Conservation (phyloP, 352 stramenopile genomes). For the Phytophthora boehmeriae region DNA sequence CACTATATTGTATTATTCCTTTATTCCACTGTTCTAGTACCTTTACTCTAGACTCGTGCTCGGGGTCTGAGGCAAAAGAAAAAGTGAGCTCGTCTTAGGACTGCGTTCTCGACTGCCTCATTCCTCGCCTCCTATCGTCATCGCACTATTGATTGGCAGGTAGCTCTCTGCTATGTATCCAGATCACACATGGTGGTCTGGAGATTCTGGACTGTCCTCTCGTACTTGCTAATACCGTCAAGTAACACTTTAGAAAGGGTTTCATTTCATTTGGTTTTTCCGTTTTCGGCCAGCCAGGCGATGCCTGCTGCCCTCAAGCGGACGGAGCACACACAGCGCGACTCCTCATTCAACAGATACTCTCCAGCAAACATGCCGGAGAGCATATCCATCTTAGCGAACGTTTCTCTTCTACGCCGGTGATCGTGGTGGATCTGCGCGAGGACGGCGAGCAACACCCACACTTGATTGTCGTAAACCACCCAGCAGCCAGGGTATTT, state of each 20-base stretch:
- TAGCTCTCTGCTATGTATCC: not conserved
- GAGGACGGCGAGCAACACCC: too few species aligned
- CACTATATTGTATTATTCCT: too few species aligned
- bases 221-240: not conserved
- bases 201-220: too few species aligned
- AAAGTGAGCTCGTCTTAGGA: constrained; percentile 16
- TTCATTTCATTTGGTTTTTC: not conserved
- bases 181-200: not conserved
- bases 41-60: constrained; percentile 9
- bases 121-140: constrained; percentile 3
- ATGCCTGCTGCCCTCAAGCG: too few species aligned
- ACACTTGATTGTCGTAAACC: too few species aligned
- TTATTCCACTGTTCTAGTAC: constrained; percentile 1
- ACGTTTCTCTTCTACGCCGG: too few species aligned
- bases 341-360: too few species aligned
- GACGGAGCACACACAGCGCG: too few species aligned
- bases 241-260: not conserved
- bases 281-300: not conserved
- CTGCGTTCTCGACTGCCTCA: constrained; percentile 10
- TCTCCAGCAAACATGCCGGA: too few species aligned
- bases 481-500: too few species aligned
- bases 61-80: constrained; percentile 12
- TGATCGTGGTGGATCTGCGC: too few species aligned
- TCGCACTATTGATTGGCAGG: not conserved
- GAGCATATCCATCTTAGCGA: too few species aligned